These are phyloP conservation scores for Cercophora samala DNA, from an alignment of 495 filamentous ascomycete genomes.

Conservation along the genomic window DNA sequence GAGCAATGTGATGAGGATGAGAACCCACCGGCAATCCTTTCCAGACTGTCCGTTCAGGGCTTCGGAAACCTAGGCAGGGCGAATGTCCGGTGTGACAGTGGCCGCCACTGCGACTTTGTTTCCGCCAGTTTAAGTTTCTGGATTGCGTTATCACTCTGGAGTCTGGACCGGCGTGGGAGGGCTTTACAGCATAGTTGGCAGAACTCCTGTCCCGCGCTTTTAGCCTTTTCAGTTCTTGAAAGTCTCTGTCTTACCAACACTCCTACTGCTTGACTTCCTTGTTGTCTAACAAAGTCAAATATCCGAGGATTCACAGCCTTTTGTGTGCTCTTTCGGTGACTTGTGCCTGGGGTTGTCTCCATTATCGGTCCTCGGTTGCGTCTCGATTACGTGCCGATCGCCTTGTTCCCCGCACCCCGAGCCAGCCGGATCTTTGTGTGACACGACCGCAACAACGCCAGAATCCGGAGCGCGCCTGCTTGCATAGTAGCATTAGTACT, in stretches of 20 bases:
- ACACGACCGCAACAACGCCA: background rate
- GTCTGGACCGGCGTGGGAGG: background rate
- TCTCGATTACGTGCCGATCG: slow-evolving; percentile 18
- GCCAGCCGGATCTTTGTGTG: background rate
- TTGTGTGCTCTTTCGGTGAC: background rate
- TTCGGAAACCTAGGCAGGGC: background rate
- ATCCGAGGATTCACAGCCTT: background rate
- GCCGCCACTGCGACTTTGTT: background rate
- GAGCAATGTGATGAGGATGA: background rate
- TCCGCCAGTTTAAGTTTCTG: background rate
- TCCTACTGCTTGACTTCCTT: background rate
- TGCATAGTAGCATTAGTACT: background rate
- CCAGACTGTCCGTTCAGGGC: background rate
- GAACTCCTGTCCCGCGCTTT: background rate
- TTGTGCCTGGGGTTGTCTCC: slow-evolving; percentile 1
- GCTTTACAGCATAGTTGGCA: background rate
- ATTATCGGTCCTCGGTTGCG: slow-evolving; percentile 28
- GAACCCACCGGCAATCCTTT: background rate
- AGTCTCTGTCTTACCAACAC: background rate
- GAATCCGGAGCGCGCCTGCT: slow-evolving; percentile 1
- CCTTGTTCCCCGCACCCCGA: slow-evolving; percentile 24
- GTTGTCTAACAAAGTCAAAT: background rate
- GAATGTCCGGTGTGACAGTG: background rate
- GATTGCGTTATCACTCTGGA: background rate
- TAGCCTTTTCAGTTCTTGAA: background rate